Evolutionary conservation across 495 filamentous ascomycete genomes (phyloP).

Genomic region (Darksidea phi): DNA sequence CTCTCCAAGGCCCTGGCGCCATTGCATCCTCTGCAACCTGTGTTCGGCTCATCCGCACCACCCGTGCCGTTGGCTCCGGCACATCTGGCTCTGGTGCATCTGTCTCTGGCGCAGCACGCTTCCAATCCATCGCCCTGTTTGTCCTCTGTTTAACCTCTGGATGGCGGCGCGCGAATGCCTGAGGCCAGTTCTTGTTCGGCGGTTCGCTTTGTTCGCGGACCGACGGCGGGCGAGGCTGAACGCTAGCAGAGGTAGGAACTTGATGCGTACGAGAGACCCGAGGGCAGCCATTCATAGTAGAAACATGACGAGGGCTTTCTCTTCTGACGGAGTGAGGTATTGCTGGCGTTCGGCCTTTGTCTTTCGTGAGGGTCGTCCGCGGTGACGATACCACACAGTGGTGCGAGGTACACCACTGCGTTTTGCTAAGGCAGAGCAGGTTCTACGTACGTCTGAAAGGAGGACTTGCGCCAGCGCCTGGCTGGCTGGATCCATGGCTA

Average conservation of each 20-base stretch:
- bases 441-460: slow-evolving; percentile 5
- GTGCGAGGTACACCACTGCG: slow-evolving; percentile 6
- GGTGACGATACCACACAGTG: background rate
- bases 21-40: no score
- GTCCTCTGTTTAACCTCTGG: slow-evolving; percentile 31
- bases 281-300: slow-evolving; percentile 38
- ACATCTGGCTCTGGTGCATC: background rate
- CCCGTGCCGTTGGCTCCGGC: no score
- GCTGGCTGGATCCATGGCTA: slow-evolving; percentile 13
- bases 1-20: no score
- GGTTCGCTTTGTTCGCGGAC: slow-evolving; percentile 8
- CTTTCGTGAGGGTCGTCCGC: slow-evolving; percentile 9
- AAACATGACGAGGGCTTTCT: slow-evolving; percentile 39
- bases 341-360: slow-evolving; percentile 7
- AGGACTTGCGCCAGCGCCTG: slow-evolving; percentile 9
- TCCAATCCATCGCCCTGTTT: slow-evolving; percentile 30
- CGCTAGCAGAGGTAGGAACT: slow-evolving; percentile 29
- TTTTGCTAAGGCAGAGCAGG: slow-evolving; percentile 5
- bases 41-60: no score
- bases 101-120: background rate
- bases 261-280: slow-evolving; percentile 40
- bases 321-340: slow-evolving; percentile 25
- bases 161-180: slow-evolving; percentile 26
- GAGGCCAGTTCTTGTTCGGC: slow-evolving; percentile 35
- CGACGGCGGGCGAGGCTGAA: slow-evolving; percentile 19